These are phyloP conservation scores for Chaetothyriales sp. DNA, from an alignment of 2,329 filamentous ascomycete species.

Conservation along the genomic window DNA sequence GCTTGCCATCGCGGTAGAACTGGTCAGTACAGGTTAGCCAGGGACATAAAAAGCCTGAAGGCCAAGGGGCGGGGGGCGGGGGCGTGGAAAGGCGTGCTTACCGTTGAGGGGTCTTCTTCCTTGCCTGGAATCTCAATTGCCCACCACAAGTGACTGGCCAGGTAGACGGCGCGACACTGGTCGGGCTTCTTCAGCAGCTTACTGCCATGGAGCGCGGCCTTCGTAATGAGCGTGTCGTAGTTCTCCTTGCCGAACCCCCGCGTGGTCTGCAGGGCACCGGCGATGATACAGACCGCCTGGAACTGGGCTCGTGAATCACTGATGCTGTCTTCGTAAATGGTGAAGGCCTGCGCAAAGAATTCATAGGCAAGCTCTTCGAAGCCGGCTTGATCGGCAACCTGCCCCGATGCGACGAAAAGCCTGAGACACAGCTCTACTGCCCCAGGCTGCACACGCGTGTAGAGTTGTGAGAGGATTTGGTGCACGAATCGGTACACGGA, in stretches of 20 bases:
- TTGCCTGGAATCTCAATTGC: slow-evolving; percentile 66
- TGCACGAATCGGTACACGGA: slow-evolving; percentile 93
- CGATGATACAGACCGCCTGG: slow-evolving; percentile 90
- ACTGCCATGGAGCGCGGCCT: slow-evolving; percentile 89
- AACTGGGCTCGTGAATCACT: slow-evolving; percentile 94
- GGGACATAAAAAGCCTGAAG: neutral
- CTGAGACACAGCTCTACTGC: slow-evolving; percentile 78
- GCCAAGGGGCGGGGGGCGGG: neutral
- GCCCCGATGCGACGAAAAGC: slow-evolving; percentile 79
- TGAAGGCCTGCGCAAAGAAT: slow-evolving; percentile 96
- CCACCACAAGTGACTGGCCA: slow-evolving; percentile 98
- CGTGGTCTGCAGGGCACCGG: slow-evolving; percentile 73
- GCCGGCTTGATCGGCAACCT: slow-evolving; percentile 77
- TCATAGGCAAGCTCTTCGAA: slow-evolving; percentile 97
- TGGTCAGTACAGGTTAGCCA: slow-evolving; percentile 22
- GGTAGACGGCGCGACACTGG: slow-evolving; percentile 88
- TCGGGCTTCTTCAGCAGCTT: slow-evolving; percentile 96
- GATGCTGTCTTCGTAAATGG: slow-evolving; percentile 90
- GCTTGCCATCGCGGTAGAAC: slow-evolving; percentile 94
- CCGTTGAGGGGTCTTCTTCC: slow-evolving; percentile 67
- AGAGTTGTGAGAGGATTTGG: slow-evolving; percentile 69
- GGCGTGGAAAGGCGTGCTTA: slow-evolving; percentile 31
- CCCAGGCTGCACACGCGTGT: slow-evolving; percentile 66
- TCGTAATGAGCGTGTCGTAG: slow-evolving; percentile 96
- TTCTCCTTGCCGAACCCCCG: slow-evolving; percentile 91